phyloP scores from a whole-genome alignment of 1,139 yeast species.

The Yamadazyma mexicana region DNA sequence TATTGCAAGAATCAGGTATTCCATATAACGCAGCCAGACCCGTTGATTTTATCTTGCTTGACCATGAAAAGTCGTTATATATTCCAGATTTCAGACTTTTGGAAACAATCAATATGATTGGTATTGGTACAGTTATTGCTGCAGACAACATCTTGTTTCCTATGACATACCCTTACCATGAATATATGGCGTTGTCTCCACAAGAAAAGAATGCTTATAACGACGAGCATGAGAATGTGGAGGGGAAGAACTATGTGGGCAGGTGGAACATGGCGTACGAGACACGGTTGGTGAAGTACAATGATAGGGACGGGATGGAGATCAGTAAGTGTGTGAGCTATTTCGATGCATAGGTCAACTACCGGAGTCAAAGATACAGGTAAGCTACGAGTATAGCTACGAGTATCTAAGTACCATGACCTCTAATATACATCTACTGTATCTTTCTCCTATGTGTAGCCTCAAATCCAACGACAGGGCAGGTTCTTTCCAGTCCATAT shows the following conservation, averaged over 20 bases:
- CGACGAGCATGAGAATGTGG: conserved; percentile 21
- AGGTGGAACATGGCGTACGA: conserved; percentile 48
- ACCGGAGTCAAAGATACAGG: too few species aligned
- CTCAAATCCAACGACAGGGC: too few species aligned
- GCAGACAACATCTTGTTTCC: conserved; percentile 41
- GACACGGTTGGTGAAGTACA: conserved; percentile 20
- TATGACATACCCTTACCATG: conserved; percentile 37
- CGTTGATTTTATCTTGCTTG: conserved; percentile 41
- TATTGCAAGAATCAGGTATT: conserved; percentile 5
- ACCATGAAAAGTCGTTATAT: conserved; percentile 41
- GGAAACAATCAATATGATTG: conserved; percentile 40
- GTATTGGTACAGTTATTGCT: conserved; percentile 39
- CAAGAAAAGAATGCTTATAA: conserved; percentile 34
- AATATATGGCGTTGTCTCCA: conserved; percentile 37
- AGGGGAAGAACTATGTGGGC: conserved; percentile 33
- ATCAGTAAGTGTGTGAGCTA: conserved; percentile 24
- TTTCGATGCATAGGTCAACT: conserved; percentile 1
- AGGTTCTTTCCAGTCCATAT: too few species aligned
- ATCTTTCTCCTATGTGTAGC: too few species aligned
- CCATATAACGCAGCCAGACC: conserved; percentile 8
- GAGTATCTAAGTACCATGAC: too few species aligned
- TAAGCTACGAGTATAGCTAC: too few species aligned
- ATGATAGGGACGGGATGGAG: conserved; percentile 29
- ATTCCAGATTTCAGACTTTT: conserved; percentile 44
- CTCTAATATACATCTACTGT: too few species aligned